Conservation (phyloP, 257 asterid species). For the Leptodermis oblonga region DNA sequence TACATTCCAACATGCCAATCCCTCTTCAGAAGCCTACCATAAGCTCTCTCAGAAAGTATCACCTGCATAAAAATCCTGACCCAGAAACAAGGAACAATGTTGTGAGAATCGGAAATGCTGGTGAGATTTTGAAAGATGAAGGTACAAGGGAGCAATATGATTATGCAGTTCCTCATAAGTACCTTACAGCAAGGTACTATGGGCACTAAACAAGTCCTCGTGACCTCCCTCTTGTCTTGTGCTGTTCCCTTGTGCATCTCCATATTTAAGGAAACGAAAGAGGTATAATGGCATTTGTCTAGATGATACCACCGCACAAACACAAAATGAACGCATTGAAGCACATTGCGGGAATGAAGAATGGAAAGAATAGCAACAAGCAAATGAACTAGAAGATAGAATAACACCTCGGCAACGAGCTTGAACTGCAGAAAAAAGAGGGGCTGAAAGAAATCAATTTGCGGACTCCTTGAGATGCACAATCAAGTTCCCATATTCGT, state of each 20-base stretch:
- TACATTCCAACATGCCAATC: slow-evolving; percentile 39
- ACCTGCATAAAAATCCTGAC: slow-evolving; percentile 87
- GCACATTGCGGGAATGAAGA: slow-evolving; percentile 74
- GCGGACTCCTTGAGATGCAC: too few relatives aligned
- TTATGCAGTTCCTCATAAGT: slow-evolving; percentile 88
- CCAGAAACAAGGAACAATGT: slow-evolving; percentile 69
- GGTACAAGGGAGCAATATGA: slow-evolving; percentile 92
- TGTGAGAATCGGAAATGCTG: slow-evolving; percentile 79
- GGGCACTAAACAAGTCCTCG: slow-evolving; percentile 92
- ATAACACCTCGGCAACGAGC: too few relatives aligned
- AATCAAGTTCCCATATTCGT: slow-evolving; percentile 72
- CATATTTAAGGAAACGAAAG: slow-evolving; percentile 85
- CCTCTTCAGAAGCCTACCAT: slow-evolving; percentile 32
- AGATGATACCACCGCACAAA: slow-evolving; percentile 84
- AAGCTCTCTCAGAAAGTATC: slow-evolving; percentile 20
- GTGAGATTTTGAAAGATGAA: slow-evolving; percentile 90
- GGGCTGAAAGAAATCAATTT: too few relatives aligned
- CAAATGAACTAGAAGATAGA: slow-evolving; percentile 47
- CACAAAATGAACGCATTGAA: slow-evolving; percentile 84
- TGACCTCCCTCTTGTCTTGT: slow-evolving; percentile 78
- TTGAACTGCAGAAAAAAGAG: too few relatives aligned
- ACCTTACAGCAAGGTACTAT: slow-evolving; percentile 78
- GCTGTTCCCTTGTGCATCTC: slow-evolving; percentile 70
- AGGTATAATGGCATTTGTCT: slow-evolving; percentile 88
- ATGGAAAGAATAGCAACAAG: slow-evolving; percentile 61